These are phyloP conservation scores for Graphiopsis chlorocephala DNA, from an alignment of 2,329 filamentous ascomycete species.

Conservation along the genomic window DNA sequence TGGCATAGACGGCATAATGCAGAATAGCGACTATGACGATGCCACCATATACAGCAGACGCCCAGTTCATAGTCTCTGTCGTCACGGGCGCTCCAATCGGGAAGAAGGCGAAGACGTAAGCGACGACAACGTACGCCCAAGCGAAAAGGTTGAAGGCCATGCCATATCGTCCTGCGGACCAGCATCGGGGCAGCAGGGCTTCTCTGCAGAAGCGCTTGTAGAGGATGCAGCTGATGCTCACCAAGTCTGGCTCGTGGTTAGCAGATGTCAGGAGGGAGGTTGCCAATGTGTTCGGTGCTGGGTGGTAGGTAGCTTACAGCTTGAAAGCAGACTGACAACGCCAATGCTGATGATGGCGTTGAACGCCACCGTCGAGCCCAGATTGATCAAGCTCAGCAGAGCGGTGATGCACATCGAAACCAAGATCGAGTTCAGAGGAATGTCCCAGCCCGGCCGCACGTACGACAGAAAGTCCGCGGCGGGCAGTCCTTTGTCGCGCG, in stretches of 20 bases:
- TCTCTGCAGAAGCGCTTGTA: slow-evolving; percentile 19
- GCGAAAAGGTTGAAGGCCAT: slow-evolving; percentile 38
- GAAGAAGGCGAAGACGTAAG: slow-evolving; percentile 51
- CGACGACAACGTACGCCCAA: slow-evolving; percentile 42
- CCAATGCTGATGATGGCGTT: slow-evolving; percentile 42
- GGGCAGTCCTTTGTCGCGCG: slow-evolving; percentile 38
- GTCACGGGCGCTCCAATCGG: slow-evolving; percentile 38
- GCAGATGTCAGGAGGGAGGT: background rate
- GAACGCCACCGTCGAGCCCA: slow-evolving; percentile 40
- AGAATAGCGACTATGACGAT: slow-evolving; percentile 2
- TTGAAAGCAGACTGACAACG: slow-evolving; percentile 33
- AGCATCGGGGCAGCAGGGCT: slow-evolving; percentile 36
- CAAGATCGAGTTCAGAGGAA: slow-evolving; percentile 31
- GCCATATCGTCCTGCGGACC: slow-evolving; percentile 39
- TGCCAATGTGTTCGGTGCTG: background rate
- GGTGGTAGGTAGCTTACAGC: slow-evolving; percentile 31
- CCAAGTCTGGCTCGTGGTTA: background rate
- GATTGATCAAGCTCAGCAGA: slow-evolving; percentile 40
- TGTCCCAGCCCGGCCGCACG: slow-evolving; percentile 25
- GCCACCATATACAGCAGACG: background rate
- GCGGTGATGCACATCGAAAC: slow-evolving; percentile 31
- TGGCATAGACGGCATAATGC: slow-evolving; percentile 12
- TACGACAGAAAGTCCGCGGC: slow-evolving; percentile 20
- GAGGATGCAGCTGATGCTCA: slow-evolving; percentile 11
- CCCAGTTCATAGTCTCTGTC: slow-evolving; percentile 41